These are phyloP conservation scores for Xylaria sp. DNA, from an alignment of 495 filamentous ascomycete species.

Conservation along the genomic window DNA sequence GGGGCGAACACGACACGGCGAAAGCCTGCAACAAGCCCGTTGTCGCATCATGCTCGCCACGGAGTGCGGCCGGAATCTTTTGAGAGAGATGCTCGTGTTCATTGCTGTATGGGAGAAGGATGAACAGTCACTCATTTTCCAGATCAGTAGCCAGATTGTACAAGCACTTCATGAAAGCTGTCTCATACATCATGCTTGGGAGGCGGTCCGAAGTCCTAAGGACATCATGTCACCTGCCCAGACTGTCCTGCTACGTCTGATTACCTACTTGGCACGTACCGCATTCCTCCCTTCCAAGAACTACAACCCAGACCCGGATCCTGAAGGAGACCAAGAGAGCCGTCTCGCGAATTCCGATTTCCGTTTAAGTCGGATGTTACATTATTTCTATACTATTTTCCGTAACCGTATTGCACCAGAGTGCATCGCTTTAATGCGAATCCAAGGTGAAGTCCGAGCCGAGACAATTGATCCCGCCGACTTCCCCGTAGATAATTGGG, in stretches of 20 bases:
- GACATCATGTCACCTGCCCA: conserved; percentile 95
- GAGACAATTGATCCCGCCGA: conserved; percentile 63
- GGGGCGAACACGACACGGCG: conserved; percentile 59
- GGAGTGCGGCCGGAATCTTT: conserved; percentile 83
- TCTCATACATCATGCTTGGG: conserved; percentile 87
- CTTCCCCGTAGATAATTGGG: conserved; percentile 94
- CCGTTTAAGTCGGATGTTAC: conserved; percentile 67
- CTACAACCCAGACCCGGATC: conserved; percentile 60
- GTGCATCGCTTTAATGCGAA: conserved; percentile 88
- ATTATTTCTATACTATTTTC: conserved; percentile 91
- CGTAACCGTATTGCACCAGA: conserved; percentile 90
- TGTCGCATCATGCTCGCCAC: conserved; percentile 88
- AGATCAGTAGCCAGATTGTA: conserved; percentile 94
- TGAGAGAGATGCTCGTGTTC: conserved; percentile 91
- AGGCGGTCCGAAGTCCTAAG: conserved; percentile 87
- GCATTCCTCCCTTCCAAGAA: conserved; percentile 53
- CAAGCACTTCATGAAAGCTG: conserved; percentile 87
- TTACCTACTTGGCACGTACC: conserved; percentile 83
- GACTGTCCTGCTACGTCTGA: conserved; percentile 85
- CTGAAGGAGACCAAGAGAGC: conserved; percentile 50
- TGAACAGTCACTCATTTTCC: conserved; percentile 90
- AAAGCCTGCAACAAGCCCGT: conserved; percentile 82
- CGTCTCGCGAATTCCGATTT: conserved; percentile 47
- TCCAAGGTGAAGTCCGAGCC: conserved; percentile 84
- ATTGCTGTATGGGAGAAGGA: conserved; percentile 95